Evolutionary conservation across 495 filamentous ascomycete species (phyloP).

Genomic region (Hypoxylon rickii): DNA sequence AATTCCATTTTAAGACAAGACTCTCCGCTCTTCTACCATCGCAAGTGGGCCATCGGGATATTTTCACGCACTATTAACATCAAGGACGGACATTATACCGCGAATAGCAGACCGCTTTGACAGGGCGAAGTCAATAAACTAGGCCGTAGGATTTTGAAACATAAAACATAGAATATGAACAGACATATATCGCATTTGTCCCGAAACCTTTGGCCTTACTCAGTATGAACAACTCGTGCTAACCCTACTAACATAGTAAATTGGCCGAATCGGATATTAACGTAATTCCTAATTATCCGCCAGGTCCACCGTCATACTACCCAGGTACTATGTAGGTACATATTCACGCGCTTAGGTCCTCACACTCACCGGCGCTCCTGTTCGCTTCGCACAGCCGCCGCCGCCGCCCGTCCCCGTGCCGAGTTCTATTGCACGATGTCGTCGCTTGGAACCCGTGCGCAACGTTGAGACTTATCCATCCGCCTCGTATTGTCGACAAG

Average conservation of each 20-base stretch:
- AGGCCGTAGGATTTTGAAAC: slow-evolving; percentile 21
- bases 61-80: slow-evolving; percentile 24
- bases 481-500: slow-evolving; percentile 31
- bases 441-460: slow-evolving; percentile 42
- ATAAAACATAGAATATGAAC: not conserved
- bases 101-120: slow-evolving; percentile 25
- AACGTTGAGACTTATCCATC: slow-evolving; percentile 43
- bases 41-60: slow-evolving; percentile 23
- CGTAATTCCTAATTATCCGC: no score
- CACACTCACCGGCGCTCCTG: slow-evolving; percentile 10
- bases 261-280: not conserved
- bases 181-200: not conserved
- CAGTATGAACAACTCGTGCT: not conserved
- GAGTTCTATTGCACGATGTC: no score
- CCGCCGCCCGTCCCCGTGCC: slow-evolving; percentile 25
- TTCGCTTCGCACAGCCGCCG: slow-evolving; percentile 12
- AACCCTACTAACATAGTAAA: not conserved
- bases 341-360: no score
- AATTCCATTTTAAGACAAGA: slow-evolving; percentile 24
- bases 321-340: no score
- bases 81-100: slow-evolving; percentile 25
- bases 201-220: not conserved
- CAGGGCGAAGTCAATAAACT: slow-evolving; percentile 12
- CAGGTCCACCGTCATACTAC: no score
- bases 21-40: slow-evolving; percentile 12